These are phyloP conservation scores for Panicum virgatum DNA, from an alignment of 202 grass and related monocot genomes.

Conservation along the genomic window DNA sequence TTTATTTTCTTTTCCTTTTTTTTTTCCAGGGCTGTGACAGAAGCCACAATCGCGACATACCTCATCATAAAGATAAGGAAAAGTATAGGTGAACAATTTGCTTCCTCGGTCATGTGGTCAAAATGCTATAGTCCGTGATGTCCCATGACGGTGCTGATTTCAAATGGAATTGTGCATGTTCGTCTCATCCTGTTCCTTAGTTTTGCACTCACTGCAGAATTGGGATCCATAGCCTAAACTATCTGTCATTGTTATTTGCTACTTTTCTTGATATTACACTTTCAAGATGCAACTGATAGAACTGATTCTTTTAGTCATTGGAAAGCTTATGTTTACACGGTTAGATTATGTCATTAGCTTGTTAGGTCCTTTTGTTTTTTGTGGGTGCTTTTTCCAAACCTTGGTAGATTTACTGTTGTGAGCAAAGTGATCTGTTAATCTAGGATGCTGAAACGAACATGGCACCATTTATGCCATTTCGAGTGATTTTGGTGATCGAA, in stretches of 20 bases:
- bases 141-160: conserved; percentile 7
- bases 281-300: neutral
- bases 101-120: too few species aligned
- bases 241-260: neutral
- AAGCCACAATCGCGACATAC: too few species aligned
- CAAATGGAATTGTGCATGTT: neutral
- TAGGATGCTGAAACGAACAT: too few species aligned
- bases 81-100: too few species aligned
- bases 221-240: neutral
- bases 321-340: neutral
- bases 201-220: neutral
- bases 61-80: too few species aligned
- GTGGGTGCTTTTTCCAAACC: neutral
- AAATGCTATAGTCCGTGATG: neutral
- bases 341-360: conserved; percentile 2
- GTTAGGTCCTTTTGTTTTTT: neutral
- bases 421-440: neutral
- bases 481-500: too few species aligned
- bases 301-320: neutral
- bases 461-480: too few species aligned
- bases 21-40: too few species aligned
- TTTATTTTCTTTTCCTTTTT: too few species aligned
- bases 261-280: conserved; percentile 4
- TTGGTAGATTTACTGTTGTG: conserved; percentile 3
- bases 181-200: neutral